Evolutionary conservation across 2,329 filamentous ascomycete species (phyloP), one percentile per base, ranked within the genome.

Genomic region (Cladosporium austrohemisphaericum): DNA sequence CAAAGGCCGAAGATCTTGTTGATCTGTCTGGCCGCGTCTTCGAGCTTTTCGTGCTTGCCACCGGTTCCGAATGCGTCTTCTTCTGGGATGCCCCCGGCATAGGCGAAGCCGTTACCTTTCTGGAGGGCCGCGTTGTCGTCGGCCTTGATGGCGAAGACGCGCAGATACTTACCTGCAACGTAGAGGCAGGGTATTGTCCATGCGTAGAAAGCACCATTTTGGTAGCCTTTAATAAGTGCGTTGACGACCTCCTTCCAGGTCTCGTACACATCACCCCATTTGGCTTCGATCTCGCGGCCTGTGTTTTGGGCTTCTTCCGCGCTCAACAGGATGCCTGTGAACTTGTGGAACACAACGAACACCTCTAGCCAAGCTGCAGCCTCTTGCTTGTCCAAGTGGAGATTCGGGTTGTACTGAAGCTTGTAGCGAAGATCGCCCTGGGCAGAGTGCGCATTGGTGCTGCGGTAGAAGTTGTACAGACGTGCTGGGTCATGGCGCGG

Each of bases 171-270:
- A 48, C 90, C 91, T 19, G 85, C 84, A 45, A 86, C 79, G 64
- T 97, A 97, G 31, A 98, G 76, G 63, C 88, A 91, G 3, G 93
- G 91, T 44, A 98, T 83, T 0, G 90, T 93, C 92, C 93, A 98
- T 25, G 89, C 85, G 56, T 88, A 84, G 60, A 97, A 88, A 2
- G 80, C 78, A 49, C 77, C 75, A 56, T 79, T 85, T 28, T 83
- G 85, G 65, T 96, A 96, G 25, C 89, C 90, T 57, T 89, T 81
- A 51, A 91, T 84, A 31, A 97, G 74, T 40, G 77, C 75, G 55
- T 85, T 86, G 37, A 86, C 81, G 54, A 97, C 65, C 32, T 95
- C 88, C 64, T 88, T 94, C 91, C 93, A 97, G 9, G 83, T 74
- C 54, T 90, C 85, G 63, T 95, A 98, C 0, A 91, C 86, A 49